Evolutionary conservation across 2,329 filamentous ascomycete genomes (phyloP), one percentile per base, ranked within the genome.

Genomic region (Scedosporium apiospermum): DNA sequence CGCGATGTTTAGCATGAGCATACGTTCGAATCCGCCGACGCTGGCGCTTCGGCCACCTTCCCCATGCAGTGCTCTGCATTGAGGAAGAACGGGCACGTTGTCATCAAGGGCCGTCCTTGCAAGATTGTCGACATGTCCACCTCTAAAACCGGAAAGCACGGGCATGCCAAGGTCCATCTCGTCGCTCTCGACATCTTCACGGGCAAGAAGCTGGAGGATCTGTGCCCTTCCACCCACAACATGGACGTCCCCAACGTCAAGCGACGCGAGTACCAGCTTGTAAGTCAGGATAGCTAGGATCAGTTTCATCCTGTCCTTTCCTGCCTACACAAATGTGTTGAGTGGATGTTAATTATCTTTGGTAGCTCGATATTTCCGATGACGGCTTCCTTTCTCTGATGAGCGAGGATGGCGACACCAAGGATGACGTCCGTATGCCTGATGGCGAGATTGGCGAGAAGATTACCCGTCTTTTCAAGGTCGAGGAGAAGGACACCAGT

Each of bases 111-210:
- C 81, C 95, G 95, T 73, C 96, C 95, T 73, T 99, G 95, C 93
- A 99, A 98, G 90, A 99, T 99, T 74, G 91, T 98, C 80, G 95
- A 99, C 77, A 99, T 99, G 96, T 96, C 92, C 71, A 99, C 95
- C 84, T 99, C 95, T 80, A 99, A 99, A 93, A 99, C 95, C 71
- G 95, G 95, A 82, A 99, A 99, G 91, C 95, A 99, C 90, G 95
- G 95, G 80, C 96, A 99, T 90, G 95, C 95, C 82, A 99, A 99
- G 89, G 95, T 99, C 78, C 93, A 99, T 83, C 83, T 99, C 73
- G 89, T 97, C 75, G 95, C 92, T 76, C 87, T 96, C 78, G 95
- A 99, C 79, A 98, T 99, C 84, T 99, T 99, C 89, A 99, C 93
- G 69, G 85, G 85, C 87, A 99, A 97, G 91, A 99, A 99, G 88